Percentiles rank a stretch among this genome's conserved stretches.
Evolutionary conservation across 1,139 yeast genomes (phyloP).

Genomic region (Candida neerlandica): DNA sequence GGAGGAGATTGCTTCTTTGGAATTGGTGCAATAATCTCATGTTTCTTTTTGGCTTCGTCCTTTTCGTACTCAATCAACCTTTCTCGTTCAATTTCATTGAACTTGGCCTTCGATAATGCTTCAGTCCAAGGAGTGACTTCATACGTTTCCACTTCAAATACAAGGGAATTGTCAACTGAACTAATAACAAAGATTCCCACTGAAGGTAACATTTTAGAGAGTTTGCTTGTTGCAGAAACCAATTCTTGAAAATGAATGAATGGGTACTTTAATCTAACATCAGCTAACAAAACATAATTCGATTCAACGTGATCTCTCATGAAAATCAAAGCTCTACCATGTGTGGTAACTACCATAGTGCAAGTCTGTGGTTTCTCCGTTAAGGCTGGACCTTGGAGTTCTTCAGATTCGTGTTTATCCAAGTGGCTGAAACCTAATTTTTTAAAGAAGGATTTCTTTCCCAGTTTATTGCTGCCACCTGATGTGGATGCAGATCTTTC

Average conservation of each 20-base stretch:
- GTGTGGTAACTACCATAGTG: slow-evolving; percentile 54
- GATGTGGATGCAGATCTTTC: slow-evolving; percentile 12
- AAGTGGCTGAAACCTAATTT: slow-evolving; percentile 29
- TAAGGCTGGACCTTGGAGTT: slow-evolving; percentile 21
- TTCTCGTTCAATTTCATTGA: slow-evolving; percentile 49
- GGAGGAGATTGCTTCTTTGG: slow-evolving; percentile 6
- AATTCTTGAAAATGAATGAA: slow-evolving; percentile 59
- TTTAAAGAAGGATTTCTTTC: slow-evolving; percentile 28
- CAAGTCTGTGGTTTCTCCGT: slow-evolving; percentile 45
- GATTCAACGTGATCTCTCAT: slow-evolving; percentile 35
- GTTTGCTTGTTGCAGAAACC: slow-evolving; percentile 32
- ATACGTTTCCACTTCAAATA: slow-evolving; percentile 58
- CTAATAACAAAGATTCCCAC: slow-evolving; percentile 58
- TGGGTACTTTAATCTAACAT: slow-evolving; percentile 50
- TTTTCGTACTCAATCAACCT: slow-evolving; percentile 18
- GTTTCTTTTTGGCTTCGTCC: neutral
- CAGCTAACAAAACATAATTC: slow-evolving; percentile 44
- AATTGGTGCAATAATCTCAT: slow-evolving; percentile 1
- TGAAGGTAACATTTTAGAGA: slow-evolving; percentile 36
- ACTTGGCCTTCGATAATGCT: slow-evolving; percentile 51
- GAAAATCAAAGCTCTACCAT: slow-evolving; percentile 58
- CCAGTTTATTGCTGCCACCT: slow-evolving; percentile 6
- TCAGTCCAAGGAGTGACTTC: slow-evolving; percentile 62
- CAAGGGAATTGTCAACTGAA: slow-evolving; percentile 48
- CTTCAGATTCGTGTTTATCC: slow-evolving; percentile 14